Evolutionary conservation across 192 early-diverging fungal genomes (phyloP), one percentile per base, ranked within the genome.

Genomic region (Gryganskiella cystojenkinii): DNA sequence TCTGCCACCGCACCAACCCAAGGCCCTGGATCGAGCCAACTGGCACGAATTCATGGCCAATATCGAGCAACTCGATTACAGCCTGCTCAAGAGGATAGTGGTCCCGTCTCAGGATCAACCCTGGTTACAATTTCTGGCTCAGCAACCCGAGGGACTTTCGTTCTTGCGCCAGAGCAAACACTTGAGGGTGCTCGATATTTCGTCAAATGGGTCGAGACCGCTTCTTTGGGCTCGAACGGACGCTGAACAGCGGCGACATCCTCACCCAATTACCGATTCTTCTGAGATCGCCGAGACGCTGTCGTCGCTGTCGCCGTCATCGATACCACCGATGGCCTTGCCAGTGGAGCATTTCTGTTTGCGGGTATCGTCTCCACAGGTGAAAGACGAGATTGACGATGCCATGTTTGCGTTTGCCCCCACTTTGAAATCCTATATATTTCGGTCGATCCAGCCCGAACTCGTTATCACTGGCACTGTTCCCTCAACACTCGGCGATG

Each of bases 301-400:
- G 60, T 7, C 27, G 43, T 37, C 8, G 2, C 22, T 30, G 25
- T 17, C 55, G 10, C 17, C 50, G 2, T 11, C 50, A 8, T 3
- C 20, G 4, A n/a, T 34, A 1, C 51, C 51, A 30, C 50, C 28
- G 10, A 17, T 37, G 2, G 52, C 28, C 24, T 27, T 47, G 17
- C 53, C 43, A 15, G 43, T 67, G 4, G 54, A 67, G 33, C 11
- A 56, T 9, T 14, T 35, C 8, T 15, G 24, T 35, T 40, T 65
- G 10, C 35, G 51, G 27, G 42, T 22, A 3, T 27, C 35, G 8
- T 42, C 30, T n/a, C 22, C 15, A 6, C 45, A 31, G 19, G 35
- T 62, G 24, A 35, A 22, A 1, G 45, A 20, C 1, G 68, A 61
- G 25, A n/a, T 70, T 19, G 27, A 54, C 9, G 52, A 71, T n/a